These are phyloP conservation scores for Dimocarpus longan DNA, from an alignment of 345 rosid genomes.

Conservation along the genomic window DNA sequence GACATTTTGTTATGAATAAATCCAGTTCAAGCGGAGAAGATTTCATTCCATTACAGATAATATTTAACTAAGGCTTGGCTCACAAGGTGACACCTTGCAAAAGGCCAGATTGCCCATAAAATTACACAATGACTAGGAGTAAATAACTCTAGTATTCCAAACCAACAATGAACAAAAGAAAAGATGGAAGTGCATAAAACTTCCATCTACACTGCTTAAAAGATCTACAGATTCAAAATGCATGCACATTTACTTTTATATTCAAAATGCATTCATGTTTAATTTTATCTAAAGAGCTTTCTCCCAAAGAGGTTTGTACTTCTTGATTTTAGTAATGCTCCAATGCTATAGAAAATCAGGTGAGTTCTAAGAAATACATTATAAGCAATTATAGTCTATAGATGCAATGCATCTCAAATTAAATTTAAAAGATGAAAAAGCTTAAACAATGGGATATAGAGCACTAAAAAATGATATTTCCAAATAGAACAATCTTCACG, in stretches of 20 bases:
- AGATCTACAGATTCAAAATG: background rate
- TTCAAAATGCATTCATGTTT: background rate
- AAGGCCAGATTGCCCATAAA: slow-evolving; percentile 1
- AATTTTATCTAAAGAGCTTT: background rate
- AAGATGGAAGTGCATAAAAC: background rate
- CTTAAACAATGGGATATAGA: background rate
- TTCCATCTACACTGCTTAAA: background rate
- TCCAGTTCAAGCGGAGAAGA: background rate
- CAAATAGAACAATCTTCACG: slow-evolving; percentile 9
- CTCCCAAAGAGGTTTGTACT: background rate
- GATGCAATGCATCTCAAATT: background rate
- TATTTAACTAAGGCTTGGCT: background rate
- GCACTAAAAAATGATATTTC: background rate
- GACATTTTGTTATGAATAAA: background rate
- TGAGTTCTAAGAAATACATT: slow-evolving; percentile 1
- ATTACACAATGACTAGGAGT: slow-evolving; percentile 2
- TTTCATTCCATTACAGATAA: background rate
- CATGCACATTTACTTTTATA: background rate
- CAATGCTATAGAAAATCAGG: background rate
- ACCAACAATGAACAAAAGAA: background rate
- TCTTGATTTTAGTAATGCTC: background rate
- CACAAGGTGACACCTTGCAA: background rate
- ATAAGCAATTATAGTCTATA: background rate
- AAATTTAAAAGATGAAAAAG: background rate
- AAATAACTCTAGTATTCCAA: background rate